Evolutionary conservation across 352 stramenopile species (phyloP).

Genomic region (Globisporangium yorkense): DNA sequence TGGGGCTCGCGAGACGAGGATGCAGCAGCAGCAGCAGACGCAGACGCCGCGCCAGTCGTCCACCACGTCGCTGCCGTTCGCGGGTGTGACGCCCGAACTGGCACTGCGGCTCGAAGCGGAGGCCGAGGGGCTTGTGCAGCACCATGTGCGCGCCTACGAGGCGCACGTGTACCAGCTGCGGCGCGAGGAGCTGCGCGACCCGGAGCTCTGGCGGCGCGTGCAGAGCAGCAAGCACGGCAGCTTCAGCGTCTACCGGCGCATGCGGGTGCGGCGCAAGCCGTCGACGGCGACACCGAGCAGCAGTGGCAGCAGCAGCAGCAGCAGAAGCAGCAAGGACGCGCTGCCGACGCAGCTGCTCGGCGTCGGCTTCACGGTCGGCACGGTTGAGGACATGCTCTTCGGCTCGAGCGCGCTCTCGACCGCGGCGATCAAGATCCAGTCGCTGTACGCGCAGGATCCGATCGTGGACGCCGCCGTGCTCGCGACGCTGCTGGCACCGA

Average conservation of each 20-base stretch:
- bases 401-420: constrained; percentile 12
- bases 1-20: background rate
- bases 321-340: background rate
- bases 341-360: constrained; percentile 21
- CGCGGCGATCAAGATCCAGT: constrained; percentile 19
- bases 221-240: constrained; percentile 11
- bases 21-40: constrained; percentile 2
- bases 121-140: constrained; percentile 15
- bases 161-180: constrained; percentile 14
- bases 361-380: constrained; percentile 14
- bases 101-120: constrained; percentile 13
- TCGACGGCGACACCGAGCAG: background rate
- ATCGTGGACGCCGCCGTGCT: constrained; percentile 17
- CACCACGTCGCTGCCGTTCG: constrained; percentile 13
- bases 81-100: constrained; percentile 9
- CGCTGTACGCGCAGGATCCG: constrained; percentile 16
- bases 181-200: constrained; percentile 14
- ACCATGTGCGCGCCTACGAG: constrained; percentile 18
- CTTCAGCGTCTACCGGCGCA: constrained; percentile 15
- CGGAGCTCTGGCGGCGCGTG: constrained; percentile 11
- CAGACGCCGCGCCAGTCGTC: constrained; percentile 10
- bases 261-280: constrained; percentile 3
- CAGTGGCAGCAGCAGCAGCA: background rate
- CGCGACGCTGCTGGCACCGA: constrained; percentile 11
- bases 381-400: constrained; percentile 22